Percentiles rank a stretch among this genome's conserved stretches.
phyloP scores from a whole-genome alignment of 495 filamentous ascomycete genomes.

The Talaromyces wortmannii region DNA sequence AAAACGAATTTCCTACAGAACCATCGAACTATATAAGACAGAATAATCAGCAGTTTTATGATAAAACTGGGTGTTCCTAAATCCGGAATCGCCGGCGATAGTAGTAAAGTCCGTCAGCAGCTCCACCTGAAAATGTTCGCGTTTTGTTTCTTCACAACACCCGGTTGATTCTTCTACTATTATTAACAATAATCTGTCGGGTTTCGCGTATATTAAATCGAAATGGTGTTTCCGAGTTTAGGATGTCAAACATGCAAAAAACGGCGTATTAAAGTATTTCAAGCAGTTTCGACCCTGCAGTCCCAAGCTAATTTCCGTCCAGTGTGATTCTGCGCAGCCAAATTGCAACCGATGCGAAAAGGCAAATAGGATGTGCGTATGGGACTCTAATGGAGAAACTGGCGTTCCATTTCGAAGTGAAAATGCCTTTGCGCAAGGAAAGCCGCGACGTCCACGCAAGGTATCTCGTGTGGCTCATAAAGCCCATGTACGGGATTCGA shows the following conservation, averaged over 20 bases:
- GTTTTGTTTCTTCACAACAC: too few relatives aligned
- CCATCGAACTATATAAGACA: too few relatives aligned
- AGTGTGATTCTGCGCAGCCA: conserved; percentile 17
- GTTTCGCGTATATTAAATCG: too few relatives aligned
- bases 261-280: conserved; percentile 7
- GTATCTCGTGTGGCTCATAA: neutral
- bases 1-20: too few relatives aligned
- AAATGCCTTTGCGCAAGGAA: conserved; percentile 24
- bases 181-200: too few relatives aligned
- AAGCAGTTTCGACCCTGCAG: neutral
- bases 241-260: conserved; percentile 8
- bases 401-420: conserved; percentile 20
- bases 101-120: too few relatives aligned
- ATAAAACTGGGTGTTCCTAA: too few relatives aligned
- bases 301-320: neutral
- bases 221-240: conserved; percentile 10
- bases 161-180: too few relatives aligned
- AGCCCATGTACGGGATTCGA: neutral
- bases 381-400: conserved; percentile 16
- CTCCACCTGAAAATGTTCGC: too few relatives aligned
- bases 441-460: conserved; percentile 16
- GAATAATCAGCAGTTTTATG: too few relatives aligned
- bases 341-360: conserved; percentile 19
- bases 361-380: conserved; percentile 16
- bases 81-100: too few relatives aligned